A percentile compares a stretch with the other conserved stretches of the same genome.
Conservation (phyloP, 2,329 filamentous ascomycete genomes). For the Beauveria brongniartii region DNA sequence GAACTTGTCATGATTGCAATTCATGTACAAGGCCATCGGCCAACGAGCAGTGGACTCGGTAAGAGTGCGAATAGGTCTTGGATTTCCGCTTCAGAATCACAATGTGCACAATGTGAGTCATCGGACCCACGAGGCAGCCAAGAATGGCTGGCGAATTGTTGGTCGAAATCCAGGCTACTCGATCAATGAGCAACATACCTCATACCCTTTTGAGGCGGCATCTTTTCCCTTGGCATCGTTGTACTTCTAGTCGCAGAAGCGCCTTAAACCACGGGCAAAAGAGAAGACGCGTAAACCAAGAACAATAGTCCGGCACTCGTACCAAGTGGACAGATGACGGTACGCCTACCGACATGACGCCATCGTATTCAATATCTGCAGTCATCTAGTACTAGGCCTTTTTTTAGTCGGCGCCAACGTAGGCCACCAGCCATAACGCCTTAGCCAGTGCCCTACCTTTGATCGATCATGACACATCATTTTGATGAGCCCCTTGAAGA, state of each 20-base stretch:
- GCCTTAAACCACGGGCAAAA: conserved; percentile 10
- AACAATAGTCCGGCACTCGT: conserved; percentile 3
- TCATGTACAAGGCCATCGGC: no score
- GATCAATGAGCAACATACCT: no score
- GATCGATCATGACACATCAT: conserved; percentile 11
- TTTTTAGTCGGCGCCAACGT: neutral
- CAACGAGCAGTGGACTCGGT: neutral
- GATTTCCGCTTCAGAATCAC: neutral
- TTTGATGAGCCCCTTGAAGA: conserved; percentile 16
- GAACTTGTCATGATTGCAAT: no score
- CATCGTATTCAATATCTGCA: neutral
- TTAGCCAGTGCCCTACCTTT: neutral
- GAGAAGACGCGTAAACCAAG: neutral
- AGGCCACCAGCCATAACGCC: neutral
- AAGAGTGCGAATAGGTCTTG: neutral
- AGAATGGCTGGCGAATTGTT: neutral
- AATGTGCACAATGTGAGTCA: neutral
- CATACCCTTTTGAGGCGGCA: no score
- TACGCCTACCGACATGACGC: neutral
- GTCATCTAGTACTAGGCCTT: neutral
- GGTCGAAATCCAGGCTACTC: neutral
- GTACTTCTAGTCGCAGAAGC: conserved; percentile 7
- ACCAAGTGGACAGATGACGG: conserved; percentile 13
- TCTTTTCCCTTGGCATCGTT: no score
- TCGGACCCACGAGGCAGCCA: neutral